Conservation (phyloP, 2,329 filamentous ascomycete genomes). For the Arthrobotrys iridis region DNA sequence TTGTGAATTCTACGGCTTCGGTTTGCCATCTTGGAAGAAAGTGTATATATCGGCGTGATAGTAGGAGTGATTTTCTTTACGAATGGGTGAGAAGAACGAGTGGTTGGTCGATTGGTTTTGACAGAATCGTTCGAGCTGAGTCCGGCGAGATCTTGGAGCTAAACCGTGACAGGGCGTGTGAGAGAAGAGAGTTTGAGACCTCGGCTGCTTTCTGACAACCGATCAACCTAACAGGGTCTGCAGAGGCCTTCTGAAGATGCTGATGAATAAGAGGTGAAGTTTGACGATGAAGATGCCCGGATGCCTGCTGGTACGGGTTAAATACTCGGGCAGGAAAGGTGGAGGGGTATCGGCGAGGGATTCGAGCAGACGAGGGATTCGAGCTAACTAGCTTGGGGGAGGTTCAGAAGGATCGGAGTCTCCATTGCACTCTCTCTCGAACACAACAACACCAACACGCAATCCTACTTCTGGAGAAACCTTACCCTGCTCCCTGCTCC, state of each 20-base stretch:
- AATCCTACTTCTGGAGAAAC: background rate
- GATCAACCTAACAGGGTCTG: background rate
- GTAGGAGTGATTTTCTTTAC: background rate
- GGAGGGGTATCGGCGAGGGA: constrained; percentile 7
- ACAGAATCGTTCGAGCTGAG: background rate
- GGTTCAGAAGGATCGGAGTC: constrained; percentile 4
- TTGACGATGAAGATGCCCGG: background rate
- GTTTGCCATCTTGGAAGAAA: constrained; percentile 64
- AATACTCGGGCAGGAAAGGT: background rate
- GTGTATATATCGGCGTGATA: background rate
- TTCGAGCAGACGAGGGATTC: background rate
- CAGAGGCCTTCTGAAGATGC: background rate
- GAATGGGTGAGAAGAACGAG: background rate
- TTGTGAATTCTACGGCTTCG: constrained; percentile 74
- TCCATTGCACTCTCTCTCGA: background rate
- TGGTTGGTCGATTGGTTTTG: background rate
- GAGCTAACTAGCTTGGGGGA: background rate
- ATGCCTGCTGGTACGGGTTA: background rate
- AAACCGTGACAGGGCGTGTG: background rate
- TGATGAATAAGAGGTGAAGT: background rate
- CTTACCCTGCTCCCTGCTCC: too few species aligned
- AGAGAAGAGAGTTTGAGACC: background rate
- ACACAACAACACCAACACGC: constrained; percentile 9
- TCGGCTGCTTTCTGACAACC: too few species aligned
- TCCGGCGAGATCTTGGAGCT: background rate